A percentile compares a stretch with the other conserved stretches of the same genome.
These are phyloP conservation scores for Solioccasus polychromus DNA, from an alignment of 768 basidiomycete species.

Conservation along the genomic window DNA sequence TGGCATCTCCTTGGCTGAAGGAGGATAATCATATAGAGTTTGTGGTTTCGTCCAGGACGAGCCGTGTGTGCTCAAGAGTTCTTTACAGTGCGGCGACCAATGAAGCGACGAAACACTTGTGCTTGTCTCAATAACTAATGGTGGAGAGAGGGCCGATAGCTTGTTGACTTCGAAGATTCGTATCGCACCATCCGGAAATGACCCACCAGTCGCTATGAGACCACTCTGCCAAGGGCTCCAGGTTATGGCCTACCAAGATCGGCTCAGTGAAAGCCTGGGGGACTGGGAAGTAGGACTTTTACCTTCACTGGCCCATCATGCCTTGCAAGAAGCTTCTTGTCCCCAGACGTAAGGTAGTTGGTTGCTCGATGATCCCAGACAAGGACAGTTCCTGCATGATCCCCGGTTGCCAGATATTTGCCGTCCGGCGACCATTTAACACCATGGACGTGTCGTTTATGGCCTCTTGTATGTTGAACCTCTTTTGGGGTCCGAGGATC, in stretches of 20 bases:
- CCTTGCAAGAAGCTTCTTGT: constrained; percentile 39
- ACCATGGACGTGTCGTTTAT: constrained; percentile 36
- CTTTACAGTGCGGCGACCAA: constrained; percentile 79
- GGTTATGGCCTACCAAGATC: constrained; percentile 51
- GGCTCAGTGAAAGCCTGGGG: not conserved
- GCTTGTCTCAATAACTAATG: constrained; percentile 41
- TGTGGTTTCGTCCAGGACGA: constrained; percentile 28
- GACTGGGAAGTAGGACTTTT: not conserved
- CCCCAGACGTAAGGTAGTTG: constrained; percentile 28
- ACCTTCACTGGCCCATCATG: constrained; percentile 47
- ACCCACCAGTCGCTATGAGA: constrained; percentile 65
- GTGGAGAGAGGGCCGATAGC: constrained; percentile 43
- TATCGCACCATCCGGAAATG: constrained; percentile 57
- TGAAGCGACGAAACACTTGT: constrained; percentile 60
- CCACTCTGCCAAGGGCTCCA: constrained; percentile 76
- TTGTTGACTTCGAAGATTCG: constrained; percentile 48
- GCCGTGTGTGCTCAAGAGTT: constrained; percentile 80
- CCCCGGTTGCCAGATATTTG: constrained; percentile 39
- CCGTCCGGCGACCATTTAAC: constrained; percentile 42
- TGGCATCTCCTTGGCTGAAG: constrained; percentile 21
- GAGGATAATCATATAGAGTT: constrained; percentile 13
- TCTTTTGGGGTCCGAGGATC: constrained; percentile 34
- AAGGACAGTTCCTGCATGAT: constrained; percentile 39
- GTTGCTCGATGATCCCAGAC: constrained; percentile 43
- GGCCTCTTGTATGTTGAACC: constrained; percentile 28